phyloP scores from a whole-genome alignment of 495 filamentous ascomycete species.

The Rhypophila decipiens region DNA sequence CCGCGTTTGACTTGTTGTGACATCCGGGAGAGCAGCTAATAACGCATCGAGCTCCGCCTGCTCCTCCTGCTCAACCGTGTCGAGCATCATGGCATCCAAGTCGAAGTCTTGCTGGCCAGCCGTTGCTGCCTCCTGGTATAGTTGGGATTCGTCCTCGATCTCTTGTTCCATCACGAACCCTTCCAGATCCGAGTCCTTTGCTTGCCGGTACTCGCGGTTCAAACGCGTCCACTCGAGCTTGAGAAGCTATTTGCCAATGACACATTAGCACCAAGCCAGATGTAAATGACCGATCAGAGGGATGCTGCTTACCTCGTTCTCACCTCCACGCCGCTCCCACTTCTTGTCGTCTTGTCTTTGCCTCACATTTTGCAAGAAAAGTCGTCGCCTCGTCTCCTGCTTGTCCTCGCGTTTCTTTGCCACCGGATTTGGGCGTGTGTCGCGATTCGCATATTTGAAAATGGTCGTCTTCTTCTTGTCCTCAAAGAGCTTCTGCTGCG shows the following conservation, averaged over 20 bases:
- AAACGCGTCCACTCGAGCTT: conserved; percentile 40
- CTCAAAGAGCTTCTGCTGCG: neutral
- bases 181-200: conserved; percentile 45
- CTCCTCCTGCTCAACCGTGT: conserved; percentile 47
- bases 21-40: conserved; percentile 18
- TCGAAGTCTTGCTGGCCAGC: conserved; percentile 26
- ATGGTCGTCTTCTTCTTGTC: conserved; percentile 4
- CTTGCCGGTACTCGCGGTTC: conserved; percentile 31
- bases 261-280: conserved; percentile 9
- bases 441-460: conserved; percentile 16
- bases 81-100: conserved; percentile 35
- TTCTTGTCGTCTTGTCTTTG: conserved; percentile 59
- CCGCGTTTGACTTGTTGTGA: neutral
- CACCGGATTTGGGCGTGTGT: conserved; percentile 16
- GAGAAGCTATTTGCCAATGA: conserved; percentile 31
- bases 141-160: conserved; percentile 35
- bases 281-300: neutral
- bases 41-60: conserved; percentile 54
- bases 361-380: conserved; percentile 75
- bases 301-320: conserved; percentile 60
- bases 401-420: conserved; percentile 17
- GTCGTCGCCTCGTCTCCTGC: conserved; percentile 47
- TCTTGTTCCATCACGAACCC: conserved; percentile 39
- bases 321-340: conserved; percentile 61
- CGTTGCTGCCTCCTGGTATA: conserved; percentile 29